Base-by-base conservation (phyloP, 306 rosid species). In the Corylus heterophylla region DNA sequence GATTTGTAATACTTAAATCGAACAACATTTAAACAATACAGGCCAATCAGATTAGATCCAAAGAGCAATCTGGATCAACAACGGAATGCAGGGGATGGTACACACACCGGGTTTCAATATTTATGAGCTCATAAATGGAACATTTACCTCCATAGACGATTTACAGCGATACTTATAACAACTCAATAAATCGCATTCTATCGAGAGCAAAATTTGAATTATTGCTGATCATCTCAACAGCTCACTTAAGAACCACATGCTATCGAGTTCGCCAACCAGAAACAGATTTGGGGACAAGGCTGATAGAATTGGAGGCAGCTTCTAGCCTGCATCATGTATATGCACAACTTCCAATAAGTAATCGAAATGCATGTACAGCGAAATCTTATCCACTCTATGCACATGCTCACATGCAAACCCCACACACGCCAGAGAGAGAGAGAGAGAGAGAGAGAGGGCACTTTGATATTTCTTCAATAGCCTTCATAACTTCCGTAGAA, bases 381-480 rank as follows among this genome's bases (percentile, higher is more conserved):
- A 69, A 18, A 12, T 35, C 10, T 45, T 73, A 44, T 49, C 54
- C 14, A 12, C 35, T 31, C 35, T 31, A 31, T 31, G 35, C 35
- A 31, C 35, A 31, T 3, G 35, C 35, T 31, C 35, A 31, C 35
- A 31, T 31, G 35, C 35, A 31, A 31, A 31, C 42, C 39, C 59
- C 11, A 42, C 71, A 37, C n/a, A 4, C 56, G 48, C 39, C 14
- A 18, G 12, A 47, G 59, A 68, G 52, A 6, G 44, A 42, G 45
- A 42, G 45, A 42, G 45, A 6, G 45, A 42, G 45, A 77, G 69
- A 71, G 88, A 79, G 58, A 74, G 54, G 17, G 80, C 77, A 92
- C 99, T 79, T 95, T 74, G 98, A 82, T 82, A 93, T 90, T 82
- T 95, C 97, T 87, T 93, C 97, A 72, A 91, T 84, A 58, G 93